phyloP scores from a whole-genome alignment of 208 protist species.

The Leishmania mexicana region DNA sequence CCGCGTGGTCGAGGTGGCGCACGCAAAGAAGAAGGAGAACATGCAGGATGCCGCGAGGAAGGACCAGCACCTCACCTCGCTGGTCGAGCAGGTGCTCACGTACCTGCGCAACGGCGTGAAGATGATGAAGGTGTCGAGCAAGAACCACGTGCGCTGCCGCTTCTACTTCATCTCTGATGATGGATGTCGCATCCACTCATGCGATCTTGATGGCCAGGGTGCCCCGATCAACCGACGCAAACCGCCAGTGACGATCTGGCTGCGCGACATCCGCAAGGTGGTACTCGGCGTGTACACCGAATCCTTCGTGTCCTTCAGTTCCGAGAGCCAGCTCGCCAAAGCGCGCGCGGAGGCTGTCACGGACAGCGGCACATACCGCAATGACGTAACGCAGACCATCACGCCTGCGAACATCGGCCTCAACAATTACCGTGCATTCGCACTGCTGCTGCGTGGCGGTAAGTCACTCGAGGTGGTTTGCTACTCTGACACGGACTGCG shows the following conservation, averaged over 20 bases:
- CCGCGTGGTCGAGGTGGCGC: constrained; percentile 72
- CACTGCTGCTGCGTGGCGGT: constrained; percentile 73
- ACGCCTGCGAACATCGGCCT: constrained; percentile 77
- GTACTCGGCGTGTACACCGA: constrained; percentile 85
- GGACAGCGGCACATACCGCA: constrained; percentile 81
- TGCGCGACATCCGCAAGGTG: constrained; percentile 88
- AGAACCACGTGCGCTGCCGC: constrained; percentile 66
- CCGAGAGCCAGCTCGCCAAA: constrained; percentile 71
- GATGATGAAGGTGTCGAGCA: constrained; percentile 91
- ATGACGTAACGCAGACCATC: constrained; percentile 76
- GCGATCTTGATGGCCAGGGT: constrained; percentile 84
- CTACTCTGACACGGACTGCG: constrained; percentile 89
- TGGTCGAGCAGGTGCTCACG: constrained; percentile 87
- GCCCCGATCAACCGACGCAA: constrained; percentile 80
- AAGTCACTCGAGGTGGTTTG: constrained; percentile 91
- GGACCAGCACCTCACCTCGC: constrained; percentile 77
- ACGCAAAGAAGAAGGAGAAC: constrained; percentile 86
- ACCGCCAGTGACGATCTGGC: constrained; percentile 81
- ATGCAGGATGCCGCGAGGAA: constrained; percentile 83
- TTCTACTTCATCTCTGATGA: constrained; percentile 93
- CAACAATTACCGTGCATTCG: constrained; percentile 91
- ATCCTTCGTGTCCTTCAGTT: constrained; percentile 77
- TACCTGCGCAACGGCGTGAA: constrained; percentile 85
- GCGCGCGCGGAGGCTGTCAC: constrained; percentile 67
- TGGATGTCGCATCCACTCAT: constrained; percentile 86